Evolutionary conservation across 1,284 basidiomycete genomes (phyloP).

Genomic region (Laetiporus sulphureus): DNA sequence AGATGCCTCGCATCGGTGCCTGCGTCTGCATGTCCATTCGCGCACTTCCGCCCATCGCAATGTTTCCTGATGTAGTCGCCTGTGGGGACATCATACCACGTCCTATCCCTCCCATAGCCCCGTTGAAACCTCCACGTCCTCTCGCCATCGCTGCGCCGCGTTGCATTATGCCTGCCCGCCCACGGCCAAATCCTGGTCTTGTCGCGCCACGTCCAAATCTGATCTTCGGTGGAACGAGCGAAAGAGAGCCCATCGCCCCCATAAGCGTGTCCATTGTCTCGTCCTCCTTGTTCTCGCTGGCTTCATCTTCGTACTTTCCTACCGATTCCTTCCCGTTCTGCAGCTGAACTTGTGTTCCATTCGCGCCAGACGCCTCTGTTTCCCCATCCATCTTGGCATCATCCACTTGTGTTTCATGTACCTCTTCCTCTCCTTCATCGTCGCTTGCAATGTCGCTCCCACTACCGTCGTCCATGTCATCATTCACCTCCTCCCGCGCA

Average conservation of each 20-base stretch:
- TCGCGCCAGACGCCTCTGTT: too few relatives aligned
- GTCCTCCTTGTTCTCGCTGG: slow-evolving; percentile 1
- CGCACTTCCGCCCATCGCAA: too few relatives aligned
- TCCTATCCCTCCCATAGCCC: too few relatives aligned
- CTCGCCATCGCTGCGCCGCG: background rate
- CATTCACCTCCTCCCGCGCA: slow-evolving; percentile 28
- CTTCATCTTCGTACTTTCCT: slow-evolving; percentile 1
- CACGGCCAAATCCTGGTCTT: slow-evolving; percentile 1
- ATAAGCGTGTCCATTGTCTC: slow-evolving; percentile 39
- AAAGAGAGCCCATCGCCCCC: slow-evolving; percentile 48
- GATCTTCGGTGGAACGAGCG: slow-evolving; percentile 60
- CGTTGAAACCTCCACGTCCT: too few relatives aligned
- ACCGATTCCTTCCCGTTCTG: too few relatives aligned
- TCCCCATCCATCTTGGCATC: too few relatives aligned
- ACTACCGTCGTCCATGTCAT: background rate
- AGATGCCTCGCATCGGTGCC: too few relatives aligned
- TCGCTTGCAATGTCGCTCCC: slow-evolving; percentile 5
- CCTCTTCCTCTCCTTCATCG: slow-evolving; percentile 9
- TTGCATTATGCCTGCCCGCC: background rate
- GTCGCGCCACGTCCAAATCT: slow-evolving; percentile 61
- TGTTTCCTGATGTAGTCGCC: too few relatives aligned
- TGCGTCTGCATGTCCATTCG: too few relatives aligned
- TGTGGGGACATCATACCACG: too few relatives aligned
- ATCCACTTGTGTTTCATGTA: slow-evolving; percentile 11
- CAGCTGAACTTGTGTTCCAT: too few relatives aligned